Evolutionary conservation across 768 basidiomycete species (phyloP).

Genomic region (Termitomyces sp.): DNA sequence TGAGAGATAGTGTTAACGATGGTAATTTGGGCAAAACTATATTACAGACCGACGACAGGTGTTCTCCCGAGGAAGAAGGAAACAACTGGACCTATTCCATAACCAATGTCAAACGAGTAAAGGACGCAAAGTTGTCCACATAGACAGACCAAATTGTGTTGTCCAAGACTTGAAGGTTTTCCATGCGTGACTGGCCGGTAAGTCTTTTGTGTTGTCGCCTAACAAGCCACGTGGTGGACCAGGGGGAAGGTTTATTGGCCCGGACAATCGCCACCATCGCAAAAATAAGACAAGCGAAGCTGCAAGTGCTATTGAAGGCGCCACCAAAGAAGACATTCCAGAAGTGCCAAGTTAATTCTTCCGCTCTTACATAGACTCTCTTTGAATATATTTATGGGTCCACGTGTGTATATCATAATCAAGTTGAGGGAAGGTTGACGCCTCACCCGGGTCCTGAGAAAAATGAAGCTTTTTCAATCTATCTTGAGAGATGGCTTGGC

Average conservation of each 20-base stretch:
- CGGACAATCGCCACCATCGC: not conserved
- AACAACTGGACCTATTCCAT: slow-evolving; percentile 12
- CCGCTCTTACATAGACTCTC: no score
- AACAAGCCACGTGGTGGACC: slow-evolving; percentile 1
- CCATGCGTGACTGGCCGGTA: slow-evolving; percentile 11
- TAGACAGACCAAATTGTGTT: slow-evolving; percentile 11
- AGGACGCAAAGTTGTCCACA: no score
- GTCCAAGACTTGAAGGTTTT: slow-evolving; percentile 16
- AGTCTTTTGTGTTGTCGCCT: slow-evolving; percentile 2
- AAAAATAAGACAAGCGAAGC: not conserved
- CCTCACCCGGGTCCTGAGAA: no score
- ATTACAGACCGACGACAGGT: slow-evolving; percentile 14
- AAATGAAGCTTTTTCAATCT: no score
- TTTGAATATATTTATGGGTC: no score
- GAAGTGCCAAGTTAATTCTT: not conserved
- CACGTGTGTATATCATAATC: no score
- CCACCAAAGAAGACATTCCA: not conserved
- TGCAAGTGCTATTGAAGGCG: not conserved
- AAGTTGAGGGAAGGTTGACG: no score
- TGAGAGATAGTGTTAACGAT: not conserved
- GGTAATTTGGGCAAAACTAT: not conserved
- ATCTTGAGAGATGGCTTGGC: no score
- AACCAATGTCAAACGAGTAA: not conserved
- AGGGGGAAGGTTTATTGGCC: not conserved
- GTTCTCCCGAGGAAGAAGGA: slow-evolving; percentile 17